Evolutionary conservation across 495 filamentous ascomycete species (phyloP).

Genomic region (Penicillium roqueforti): DNA sequence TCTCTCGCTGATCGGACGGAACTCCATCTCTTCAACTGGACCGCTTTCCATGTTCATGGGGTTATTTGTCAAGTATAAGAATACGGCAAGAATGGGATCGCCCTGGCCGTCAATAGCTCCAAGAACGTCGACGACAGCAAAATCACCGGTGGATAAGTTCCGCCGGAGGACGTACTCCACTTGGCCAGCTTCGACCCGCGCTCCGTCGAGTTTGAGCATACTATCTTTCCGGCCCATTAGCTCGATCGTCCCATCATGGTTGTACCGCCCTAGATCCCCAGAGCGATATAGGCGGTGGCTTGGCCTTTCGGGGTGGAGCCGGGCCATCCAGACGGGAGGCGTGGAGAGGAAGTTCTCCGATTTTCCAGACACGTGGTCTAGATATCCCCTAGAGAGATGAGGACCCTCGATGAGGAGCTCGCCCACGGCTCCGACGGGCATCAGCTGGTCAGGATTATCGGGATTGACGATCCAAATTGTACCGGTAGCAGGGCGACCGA

Average conservation of each 20-base stretch:
- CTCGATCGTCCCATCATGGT: slow-evolving; percentile 66
- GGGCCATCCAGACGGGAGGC: slow-evolving; percentile 15
- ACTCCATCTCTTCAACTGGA: slow-evolving; percentile 16
- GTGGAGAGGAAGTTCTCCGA: slow-evolving; percentile 17
- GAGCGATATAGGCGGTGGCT: slow-evolving; percentile 57
- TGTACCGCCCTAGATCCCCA: slow-evolving; percentile 71
- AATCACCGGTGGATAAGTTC: slow-evolving; percentile 14
- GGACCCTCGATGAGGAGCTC: slow-evolving; percentile 60
- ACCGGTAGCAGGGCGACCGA: slow-evolving; percentile 22
- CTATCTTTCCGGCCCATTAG: slow-evolving; percentile 74
- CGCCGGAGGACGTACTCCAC: slow-evolving; percentile 42
- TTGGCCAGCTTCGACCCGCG: slow-evolving; percentile 72
- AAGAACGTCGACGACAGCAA: slow-evolving; percentile 24
- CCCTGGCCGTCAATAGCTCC: slow-evolving; percentile 19
- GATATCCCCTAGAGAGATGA: slow-evolving; percentile 49
- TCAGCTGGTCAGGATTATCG: slow-evolving; percentile 40
- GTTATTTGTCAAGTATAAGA: slow-evolving; percentile 18
- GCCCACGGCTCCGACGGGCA: slow-evolving; percentile 51
- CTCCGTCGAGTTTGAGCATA: slow-evolving; percentile 76
- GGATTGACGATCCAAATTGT: slow-evolving; percentile 52
- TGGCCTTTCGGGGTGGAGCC: slow-evolving; percentile 9
- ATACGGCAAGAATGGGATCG: slow-evolving; percentile 23
- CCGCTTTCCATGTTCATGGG: slow-evolving; percentile 11
- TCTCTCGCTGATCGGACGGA: slow-evolving; percentile 11
- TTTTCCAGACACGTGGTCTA: slow-evolving; percentile 30